phyloP scores from a whole-genome alignment of 805 yeast genomes.

The Candida michaelii region DNA sequence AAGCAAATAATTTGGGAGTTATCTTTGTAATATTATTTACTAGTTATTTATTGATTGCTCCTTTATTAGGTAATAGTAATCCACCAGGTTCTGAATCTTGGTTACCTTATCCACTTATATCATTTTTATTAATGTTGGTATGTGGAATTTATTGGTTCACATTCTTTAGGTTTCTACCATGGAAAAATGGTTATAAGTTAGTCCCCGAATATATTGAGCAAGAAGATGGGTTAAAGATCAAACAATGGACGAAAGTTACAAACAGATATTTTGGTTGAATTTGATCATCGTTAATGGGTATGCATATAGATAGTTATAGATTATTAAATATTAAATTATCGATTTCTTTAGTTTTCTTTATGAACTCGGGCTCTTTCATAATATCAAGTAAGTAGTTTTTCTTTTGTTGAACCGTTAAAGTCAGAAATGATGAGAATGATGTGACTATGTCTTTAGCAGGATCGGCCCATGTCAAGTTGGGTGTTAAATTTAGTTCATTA shows the following conservation, averaged over 20 bases:
- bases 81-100: slow-evolving; percentile 41
- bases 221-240: slow-evolving; percentile 59
- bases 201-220: slow-evolving; percentile 39
- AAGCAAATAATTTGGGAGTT: slow-evolving; percentile 51
- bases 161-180: slow-evolving; percentile 51
- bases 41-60: slow-evolving; percentile 50
- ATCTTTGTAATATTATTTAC: slow-evolving; percentile 46
- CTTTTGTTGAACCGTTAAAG: background rate
- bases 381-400: slow-evolving; percentile 1
- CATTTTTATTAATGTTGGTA: slow-evolving; percentile 38
- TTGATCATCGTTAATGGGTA: background rate
- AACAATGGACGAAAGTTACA: slow-evolving; percentile 51
- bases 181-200: slow-evolving; percentile 45
- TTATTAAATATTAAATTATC: slow-evolving; percentile 11
- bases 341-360: slow-evolving; percentile 13
- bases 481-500: too few species aligned
- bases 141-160: slow-evolving; percentile 58
- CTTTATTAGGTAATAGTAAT: slow-evolving; percentile 39
- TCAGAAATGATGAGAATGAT: background rate
- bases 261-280: slow-evolving; percentile 7
- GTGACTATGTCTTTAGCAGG: background rate
- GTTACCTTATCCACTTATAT: slow-evolving; percentile 51
- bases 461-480: too few species aligned
- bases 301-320: slow-evolving; percentile 4
- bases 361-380: slow-evolving; percentile 12